phyloP scores from a whole-genome alignment of 208 protist species.

The Crithidia expoeki region DNA sequence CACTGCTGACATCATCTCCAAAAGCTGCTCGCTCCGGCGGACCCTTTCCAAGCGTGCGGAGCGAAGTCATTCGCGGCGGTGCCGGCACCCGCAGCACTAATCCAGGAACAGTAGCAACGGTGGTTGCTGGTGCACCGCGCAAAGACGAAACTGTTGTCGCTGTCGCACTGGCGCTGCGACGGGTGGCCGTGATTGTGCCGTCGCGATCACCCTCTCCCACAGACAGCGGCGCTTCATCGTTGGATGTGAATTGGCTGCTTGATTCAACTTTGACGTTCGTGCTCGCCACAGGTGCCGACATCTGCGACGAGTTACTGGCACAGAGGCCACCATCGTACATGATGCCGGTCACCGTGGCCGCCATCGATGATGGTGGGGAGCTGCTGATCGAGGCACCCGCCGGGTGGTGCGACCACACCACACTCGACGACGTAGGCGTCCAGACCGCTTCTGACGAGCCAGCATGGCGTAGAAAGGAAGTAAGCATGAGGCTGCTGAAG shows the following conservation, averaged over 20 bases:
- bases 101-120: not conserved
- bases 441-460: constrained; percentile 9
- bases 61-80: not conserved
- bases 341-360: constrained; percentile 13
- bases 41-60: not conserved
- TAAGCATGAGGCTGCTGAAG: constrained; percentile 31
- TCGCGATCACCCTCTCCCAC: not conserved
- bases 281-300: not conserved
- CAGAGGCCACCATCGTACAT: not conserved
- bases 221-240: not conserved
- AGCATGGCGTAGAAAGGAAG: constrained; percentile 23
- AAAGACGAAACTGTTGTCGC: not conserved
- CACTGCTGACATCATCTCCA: not conserved
- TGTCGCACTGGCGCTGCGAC: not conserved
- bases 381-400: constrained; percentile 8
- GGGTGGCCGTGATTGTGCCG: not conserved
- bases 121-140: not conserved
- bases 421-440: constrained; percentile 8
- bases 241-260: not conserved
- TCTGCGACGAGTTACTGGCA: constrained; percentile 6
- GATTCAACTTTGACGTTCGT: not conserved
- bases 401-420: constrained; percentile 13
- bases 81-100: constrained; percentile 7
- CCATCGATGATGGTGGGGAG: constrained; percentile 17
- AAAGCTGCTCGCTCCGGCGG: not conserved